Base-by-base conservation (phyloP, 2,329 filamentous ascomycete genomes). In the Drechslerella coelobrocha region DNA sequence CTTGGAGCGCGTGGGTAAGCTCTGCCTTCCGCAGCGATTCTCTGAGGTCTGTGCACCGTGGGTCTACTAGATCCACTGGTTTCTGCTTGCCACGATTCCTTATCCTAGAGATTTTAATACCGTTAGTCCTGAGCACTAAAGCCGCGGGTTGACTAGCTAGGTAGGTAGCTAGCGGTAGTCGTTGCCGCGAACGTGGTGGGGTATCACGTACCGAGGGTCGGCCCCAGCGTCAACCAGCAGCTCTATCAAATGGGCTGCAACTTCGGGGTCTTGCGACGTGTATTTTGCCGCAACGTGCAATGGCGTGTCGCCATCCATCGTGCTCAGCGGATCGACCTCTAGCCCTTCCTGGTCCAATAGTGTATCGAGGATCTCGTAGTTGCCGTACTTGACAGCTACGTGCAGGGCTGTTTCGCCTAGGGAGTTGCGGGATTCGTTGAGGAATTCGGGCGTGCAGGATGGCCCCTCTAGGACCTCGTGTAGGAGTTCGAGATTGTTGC, bases 371-470 rank as follows among this genome's bases (percentile, higher is more conserved):
- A 92, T 83, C 76, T 94, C 82, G 93, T 90, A 96, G 81, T 92
- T 91, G 75, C 94, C 94, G 74, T 87, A 88, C 27, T 86, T 84
- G 29, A 93, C 93, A 53, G 92, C 94, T 75, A 97, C 86, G 80
- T 97, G 94, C 78, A 97, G 87, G 29, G 92, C 86, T 78, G 93
- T 86, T 80, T 93, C 92, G 55, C 94, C 94, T 81, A 97, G 84
- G 9, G 92, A 87, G 76, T 94, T 92, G 48, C 86, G 89, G 54
- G 92, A 90, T 51, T 86, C 84, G 82, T 99, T 99, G 78, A 99
- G 86, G 74, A 96, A 87, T 54, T 85, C 79, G 31, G 92, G 87
- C 6, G 19, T 29, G 55, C 24, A 59, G 14, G 45, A 27, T 41
- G 26, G 29, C 74, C 81, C 81, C 43, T 84, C 80, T 74, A 97